A percentile compares a stretch with the other conserved stretches of the same genome.
Conservation (phyloP, 1,139 yeast genomes). For the Meyerozyma guilliermondii region DNA sequence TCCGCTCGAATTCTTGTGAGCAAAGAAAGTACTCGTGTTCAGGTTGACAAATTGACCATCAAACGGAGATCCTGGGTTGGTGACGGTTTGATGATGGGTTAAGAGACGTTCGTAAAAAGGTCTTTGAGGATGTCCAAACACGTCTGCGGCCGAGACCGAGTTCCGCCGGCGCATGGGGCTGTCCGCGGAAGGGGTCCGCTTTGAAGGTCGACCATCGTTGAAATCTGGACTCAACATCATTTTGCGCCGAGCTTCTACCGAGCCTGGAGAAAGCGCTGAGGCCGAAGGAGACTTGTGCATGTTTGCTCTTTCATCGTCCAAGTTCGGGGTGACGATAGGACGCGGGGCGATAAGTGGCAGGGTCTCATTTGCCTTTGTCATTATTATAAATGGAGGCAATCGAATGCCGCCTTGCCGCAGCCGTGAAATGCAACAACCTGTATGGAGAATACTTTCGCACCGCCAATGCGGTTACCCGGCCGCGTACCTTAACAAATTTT, state of each 20-base stretch:
- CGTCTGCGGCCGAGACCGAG: slow-evolving; percentile 7
- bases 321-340: neutral
- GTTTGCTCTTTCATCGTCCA: neutral
- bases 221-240: neutral
- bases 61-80: slow-evolving; percentile 22
- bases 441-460: neutral
- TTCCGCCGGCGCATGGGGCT: slow-evolving; percentile 2
- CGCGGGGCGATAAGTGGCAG: neutral
- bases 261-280: neutral
- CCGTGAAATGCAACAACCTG: neutral
- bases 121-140: slow-evolving; percentile 6
- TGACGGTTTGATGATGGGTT: slow-evolving; percentile 26
- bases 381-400: neutral
- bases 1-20: slow-evolving; percentile 7
- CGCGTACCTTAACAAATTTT: neutral
- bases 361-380: neutral
- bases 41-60: slow-evolving; percentile 6
- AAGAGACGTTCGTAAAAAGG: slow-evolving; percentile 26
- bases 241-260: neutral
- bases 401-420: neutral
- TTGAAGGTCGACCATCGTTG: neutral
- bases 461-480: neutral
- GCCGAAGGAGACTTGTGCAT: slow-evolving; percentile 1
- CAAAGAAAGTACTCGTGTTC: slow-evolving; percentile 4
- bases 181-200: neutral